Percentiles rank a stretch among this genome's conserved stretches.
phyloP scores from a whole-genome alignment of 768 basidiomycete genomes.

The Nidularia sp. region DNA sequence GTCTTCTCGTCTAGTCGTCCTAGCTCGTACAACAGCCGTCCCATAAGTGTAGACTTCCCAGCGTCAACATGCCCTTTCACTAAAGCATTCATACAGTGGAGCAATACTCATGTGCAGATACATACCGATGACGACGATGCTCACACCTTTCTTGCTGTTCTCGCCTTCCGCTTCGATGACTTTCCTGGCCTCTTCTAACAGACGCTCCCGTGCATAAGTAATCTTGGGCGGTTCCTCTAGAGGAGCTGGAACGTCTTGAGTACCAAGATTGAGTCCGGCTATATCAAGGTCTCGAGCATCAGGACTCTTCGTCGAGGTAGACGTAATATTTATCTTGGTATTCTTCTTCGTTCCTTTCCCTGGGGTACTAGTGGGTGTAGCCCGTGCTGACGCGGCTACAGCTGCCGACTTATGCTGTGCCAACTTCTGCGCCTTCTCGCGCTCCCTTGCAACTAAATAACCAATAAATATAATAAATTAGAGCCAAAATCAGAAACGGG shows the following conservation, averaged over 20 bases:
- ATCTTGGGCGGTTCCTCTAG: slow-evolving; percentile 62
- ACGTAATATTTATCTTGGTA: slow-evolving; percentile 30
- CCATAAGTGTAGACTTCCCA: slow-evolving; percentile 98
- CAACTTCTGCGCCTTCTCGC: slow-evolving; percentile 67
- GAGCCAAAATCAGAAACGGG: background rate
- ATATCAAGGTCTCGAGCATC: slow-evolving; percentile 71
- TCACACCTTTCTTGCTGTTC: slow-evolving; percentile 65
- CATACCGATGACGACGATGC: slow-evolving; percentile 89
- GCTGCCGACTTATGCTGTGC: slow-evolving; percentile 39
- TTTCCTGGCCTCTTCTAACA: slow-evolving; percentile 75
- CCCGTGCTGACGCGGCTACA: slow-evolving; percentile 40
- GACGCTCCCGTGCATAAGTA: slow-evolving; percentile 69
- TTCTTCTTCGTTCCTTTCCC: slow-evolving; percentile 39
- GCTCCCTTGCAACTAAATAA: slow-evolving; percentile 69
- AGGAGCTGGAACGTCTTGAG: slow-evolving; percentile 35
- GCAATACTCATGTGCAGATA: background rate
- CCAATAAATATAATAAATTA: slow-evolving; percentile 11
- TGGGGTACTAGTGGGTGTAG: slow-evolving; percentile 38
- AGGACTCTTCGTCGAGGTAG: slow-evolving; percentile 36
- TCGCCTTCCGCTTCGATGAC: slow-evolving; percentile 41
- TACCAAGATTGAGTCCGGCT: slow-evolving; percentile 63
- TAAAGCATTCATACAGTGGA: background rate
- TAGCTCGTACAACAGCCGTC: slow-evolving; percentile 87
- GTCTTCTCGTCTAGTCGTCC: slow-evolving; percentile 87
- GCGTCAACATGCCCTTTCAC: slow-evolving; percentile 92